Percentiles rank a stretch among this genome's conserved stretches.
Evolutionary conservation across 495 filamentous ascomycete species (phyloP).

Genomic region (Elaphomyces granulatus): DNA sequence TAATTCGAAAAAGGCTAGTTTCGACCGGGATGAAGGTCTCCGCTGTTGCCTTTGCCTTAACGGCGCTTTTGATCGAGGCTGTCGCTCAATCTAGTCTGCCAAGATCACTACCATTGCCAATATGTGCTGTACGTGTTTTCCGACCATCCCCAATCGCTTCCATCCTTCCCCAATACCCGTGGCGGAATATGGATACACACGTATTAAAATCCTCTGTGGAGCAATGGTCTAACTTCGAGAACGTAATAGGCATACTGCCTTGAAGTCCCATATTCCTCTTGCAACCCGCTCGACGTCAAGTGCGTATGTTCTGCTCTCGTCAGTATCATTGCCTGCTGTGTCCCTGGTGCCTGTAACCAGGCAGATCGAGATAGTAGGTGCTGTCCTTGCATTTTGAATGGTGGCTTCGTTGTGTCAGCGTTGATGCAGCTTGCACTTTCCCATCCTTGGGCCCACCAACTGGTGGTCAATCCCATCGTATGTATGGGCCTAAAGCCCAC

Average conservation of each 20-base stretch:
- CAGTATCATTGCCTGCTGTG: conserved; percentile 49
- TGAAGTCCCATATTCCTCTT: conserved; percentile 35
- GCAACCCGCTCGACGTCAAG: conserved; percentile 37
- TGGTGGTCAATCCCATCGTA: too few relatives aligned
- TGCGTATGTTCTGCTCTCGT: conserved; percentile 67
- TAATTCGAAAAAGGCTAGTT: too few relatives aligned
- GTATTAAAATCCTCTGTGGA: too few relatives aligned
- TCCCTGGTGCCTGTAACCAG: conserved; percentile 36
- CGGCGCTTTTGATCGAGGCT: conserved; percentile 19
- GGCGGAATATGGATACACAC: too few relatives aligned
- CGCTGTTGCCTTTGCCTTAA: conserved; percentile 16
- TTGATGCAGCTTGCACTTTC: neutral
- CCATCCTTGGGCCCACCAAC: conserved; percentile 2
- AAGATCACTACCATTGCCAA: conserved; percentile 30
- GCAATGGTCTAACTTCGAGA: neutral
- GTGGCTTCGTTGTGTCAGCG: neutral
- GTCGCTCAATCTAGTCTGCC: conserved; percentile 32
- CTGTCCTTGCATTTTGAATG: neutral
- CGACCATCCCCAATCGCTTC: too few relatives aligned
- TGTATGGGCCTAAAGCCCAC: too few relatives aligned
- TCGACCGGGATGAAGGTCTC: conserved; percentile 30
- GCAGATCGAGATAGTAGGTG: conserved; percentile 42
- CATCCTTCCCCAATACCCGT: too few relatives aligned
- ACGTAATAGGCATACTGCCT: conserved; percentile 39
- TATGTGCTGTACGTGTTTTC: conserved; percentile 35